Evolutionary conservation across 129 eudicot genomes (phyloP).

Genomic region (Pseudognaphalium luteoalbum): DNA sequence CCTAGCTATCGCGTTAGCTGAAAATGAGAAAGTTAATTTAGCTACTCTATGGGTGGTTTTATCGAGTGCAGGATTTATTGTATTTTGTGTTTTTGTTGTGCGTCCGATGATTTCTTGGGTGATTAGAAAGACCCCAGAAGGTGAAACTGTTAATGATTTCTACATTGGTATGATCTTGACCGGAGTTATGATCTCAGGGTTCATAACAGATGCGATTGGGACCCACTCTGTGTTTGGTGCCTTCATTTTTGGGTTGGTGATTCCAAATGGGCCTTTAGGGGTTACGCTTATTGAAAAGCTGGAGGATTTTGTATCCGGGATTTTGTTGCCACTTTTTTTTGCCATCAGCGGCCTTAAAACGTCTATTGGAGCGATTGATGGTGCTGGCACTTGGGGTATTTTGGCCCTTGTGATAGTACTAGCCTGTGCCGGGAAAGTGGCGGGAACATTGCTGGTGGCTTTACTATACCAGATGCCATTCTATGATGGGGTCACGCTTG

Average conservation of each 20-base stretch:
- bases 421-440: slow-evolving; percentile 75
- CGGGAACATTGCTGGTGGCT: slow-evolving; percentile 66
- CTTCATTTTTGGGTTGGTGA: slow-evolving; percentile 71
- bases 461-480: slow-evolving; percentile 59
- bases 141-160: slow-evolving; percentile 67
- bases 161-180: slow-evolving; percentile 62
- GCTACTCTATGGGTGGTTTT: slow-evolving; percentile 79
- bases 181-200: slow-evolving; percentile 77
- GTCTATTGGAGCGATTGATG: slow-evolving; percentile 43
- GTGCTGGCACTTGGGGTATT: slow-evolving; percentile 52
- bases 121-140: slow-evolving; percentile 61
- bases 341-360: slow-evolving; percentile 85
- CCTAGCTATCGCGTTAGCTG: slow-evolving; percentile 80
- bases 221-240: slow-evolving; percentile 90
- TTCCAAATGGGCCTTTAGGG: slow-evolving; percentile 78
- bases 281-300: slow-evolving; percentile 65
- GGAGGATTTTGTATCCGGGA: slow-evolving; percentile 80
- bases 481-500: slow-evolving; percentile 68
- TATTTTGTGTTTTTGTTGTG: slow-evolving; percentile 46
- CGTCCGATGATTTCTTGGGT: slow-evolving; percentile 59
- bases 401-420: slow-evolving; percentile 50
- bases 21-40: slow-evolving; percentile 43
- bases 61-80: slow-evolving; percentile 57
- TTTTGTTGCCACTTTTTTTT: slow-evolving; percentile 69
- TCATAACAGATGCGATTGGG: slow-evolving; percentile 79